These are phyloP conservation scores for Malus hybrid DNA, from an alignment of 331 rosid species.

Conservation along the genomic window DNA sequence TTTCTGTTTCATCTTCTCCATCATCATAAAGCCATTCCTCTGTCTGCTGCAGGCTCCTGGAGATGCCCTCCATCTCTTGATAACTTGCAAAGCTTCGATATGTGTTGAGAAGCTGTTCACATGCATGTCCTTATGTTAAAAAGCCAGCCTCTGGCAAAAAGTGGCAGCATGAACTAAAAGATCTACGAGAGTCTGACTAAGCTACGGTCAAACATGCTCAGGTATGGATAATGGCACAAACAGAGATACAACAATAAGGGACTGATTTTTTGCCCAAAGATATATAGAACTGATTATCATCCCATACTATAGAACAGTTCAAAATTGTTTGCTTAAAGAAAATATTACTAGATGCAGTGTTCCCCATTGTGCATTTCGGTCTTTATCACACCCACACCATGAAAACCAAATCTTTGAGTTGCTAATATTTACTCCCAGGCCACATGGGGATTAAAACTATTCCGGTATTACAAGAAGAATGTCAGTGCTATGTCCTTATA, in stretches of 20 bases:
- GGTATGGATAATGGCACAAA: slow-evolving; percentile 8
- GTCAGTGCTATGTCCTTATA: not conserved
- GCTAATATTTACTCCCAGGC: not conserved
- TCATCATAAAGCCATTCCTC: slow-evolving; percentile 99
- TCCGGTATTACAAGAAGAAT: not conserved
- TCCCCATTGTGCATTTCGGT: not conserved
- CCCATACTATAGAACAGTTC: not conserved
- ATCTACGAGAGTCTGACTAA: slow-evolving; percentile 3
- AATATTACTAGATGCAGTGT: not conserved
- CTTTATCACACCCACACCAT: not conserved
- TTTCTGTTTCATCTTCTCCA: slow-evolving; percentile 92
- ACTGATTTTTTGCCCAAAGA: not conserved
- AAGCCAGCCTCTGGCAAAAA: slow-evolving; percentile 4
- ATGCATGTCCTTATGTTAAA: slow-evolving; percentile 20
- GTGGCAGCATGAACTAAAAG: slow-evolving; percentile 10
- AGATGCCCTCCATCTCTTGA: slow-evolving; percentile 73
- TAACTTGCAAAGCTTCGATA: slow-evolving; percentile 78
- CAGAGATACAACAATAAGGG: not conserved
- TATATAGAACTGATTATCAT: not conserved
- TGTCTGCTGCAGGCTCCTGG: slow-evolving; percentile 77
- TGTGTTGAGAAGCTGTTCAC: slow-evolving; percentile 65
- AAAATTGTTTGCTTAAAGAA: not conserved
- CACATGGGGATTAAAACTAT: not conserved
- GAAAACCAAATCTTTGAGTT: not conserved
- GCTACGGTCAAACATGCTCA: not conserved